Base-by-base conservation (phyloP, 2,329 filamentous ascomycete species). In the Cladosporium sp. region DNA sequence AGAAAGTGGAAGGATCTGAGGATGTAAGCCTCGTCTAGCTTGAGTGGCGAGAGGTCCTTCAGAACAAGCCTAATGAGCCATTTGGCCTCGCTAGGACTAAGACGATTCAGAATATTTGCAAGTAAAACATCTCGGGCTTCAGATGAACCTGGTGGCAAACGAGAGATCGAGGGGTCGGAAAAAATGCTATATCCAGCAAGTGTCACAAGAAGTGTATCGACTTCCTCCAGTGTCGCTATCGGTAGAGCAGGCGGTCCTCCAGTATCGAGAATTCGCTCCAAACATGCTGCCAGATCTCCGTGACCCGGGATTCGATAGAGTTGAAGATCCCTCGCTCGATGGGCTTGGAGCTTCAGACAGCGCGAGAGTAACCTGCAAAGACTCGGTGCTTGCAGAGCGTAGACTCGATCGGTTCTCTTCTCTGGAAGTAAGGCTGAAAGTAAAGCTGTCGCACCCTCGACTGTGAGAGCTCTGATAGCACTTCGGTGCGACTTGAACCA, bases 31-130 rank as follows among this genome's bases (percentile, higher is more conserved):
- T 79, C 76, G 20, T 91, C 84, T 1, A 95, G 68, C 1, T 81
- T 70, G 0, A 92, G 78, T 0, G 88, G 88, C n/a, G 82, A 79
- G 60, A 87, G 89, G 62, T 87, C 83, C 69, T 95, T 94, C 28
- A 96, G 76, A 5, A 96, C 79, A 30, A 97, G 77, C 3, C 92
- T 82, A 0, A 89, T 89, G 11, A 96, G 80, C 92, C 92, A 97
- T 74, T 96, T 96, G 3, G 87, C 88, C 69, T 96, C 89, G 43
- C 79, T 78, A 3, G 89, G 83, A 47, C 78, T 78, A 9, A 91
- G 69, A 7, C 83, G 81, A 30, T 74, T 76, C 66, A 88, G 89
- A 1, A 92, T 69, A 0, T 71, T 69, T 19, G 78, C 77, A 1
- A 93, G 71, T 3, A 80, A 70, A 20, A 78, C 72, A 67, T 82